Base-by-base conservation (phyloP, 306 rosid species). In the Cucumis sativus region DNA sequence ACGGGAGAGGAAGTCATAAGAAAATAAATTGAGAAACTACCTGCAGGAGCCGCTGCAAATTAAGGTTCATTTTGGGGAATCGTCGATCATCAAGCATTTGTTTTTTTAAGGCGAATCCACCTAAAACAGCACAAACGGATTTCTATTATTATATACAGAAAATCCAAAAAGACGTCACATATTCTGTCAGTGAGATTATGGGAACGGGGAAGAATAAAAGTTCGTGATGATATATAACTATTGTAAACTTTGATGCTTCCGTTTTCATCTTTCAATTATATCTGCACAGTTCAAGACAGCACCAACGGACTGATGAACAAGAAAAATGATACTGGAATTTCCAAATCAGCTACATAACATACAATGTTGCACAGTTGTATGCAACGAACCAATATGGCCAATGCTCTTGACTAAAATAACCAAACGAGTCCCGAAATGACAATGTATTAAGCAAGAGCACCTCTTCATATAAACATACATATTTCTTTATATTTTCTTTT, bases 51-150 rank as follows among this genome's bases (percentile, higher is more conserved):
- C 99, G 93, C 91, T 92, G 97, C 88, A 95, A 86, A 80, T 95
- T 81, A 81, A 92, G 88, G 86, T 95, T 95, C 85, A 95, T 86
- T 81, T 95, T 95, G 63, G 99, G 97, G 80, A 95, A 95, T 92
- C 93, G 88, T 88, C 99, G 87, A 60, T 95, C 99, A 84, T 95
- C 99, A 49, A 95, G 86, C 99, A 95, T 92, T 89, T 92, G 91
- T 83, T 95, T 95, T 89, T 92, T 92, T 86, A 91, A 82, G 74
- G 88, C 87, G 83, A 87, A 86, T 79, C 97, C 97, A 80, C 97
- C 97, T 92, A 86, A 80, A 72, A 11, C 73, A 63, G 73, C 18
- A 30, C 33, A 30, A 28, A 37, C 16, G 21, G 33, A 45, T 23
- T 69, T 43, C 35, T 43, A 25, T 21, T 45, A 45, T 69, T 45